A percentile compares a stretch with the other conserved stretches of the same genome.
phyloP scores from a whole-genome alignment of 1,284 basidiomycete genomes.

The Sutorius eximius region DNA sequence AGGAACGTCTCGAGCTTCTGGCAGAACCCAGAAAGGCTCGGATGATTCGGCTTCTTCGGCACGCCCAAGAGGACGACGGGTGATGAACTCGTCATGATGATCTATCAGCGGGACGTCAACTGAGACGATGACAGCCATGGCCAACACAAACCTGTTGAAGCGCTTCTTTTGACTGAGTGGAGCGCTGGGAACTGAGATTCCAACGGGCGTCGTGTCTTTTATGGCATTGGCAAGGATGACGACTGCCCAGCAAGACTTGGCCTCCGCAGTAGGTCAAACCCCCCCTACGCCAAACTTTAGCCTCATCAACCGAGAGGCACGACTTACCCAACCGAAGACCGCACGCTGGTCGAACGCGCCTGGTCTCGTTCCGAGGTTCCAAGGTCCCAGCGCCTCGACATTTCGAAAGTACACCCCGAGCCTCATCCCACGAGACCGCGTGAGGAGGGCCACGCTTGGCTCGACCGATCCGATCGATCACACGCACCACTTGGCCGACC shows the following conservation, averaged over 20 bases:
- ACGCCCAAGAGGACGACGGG: slow-evolving; percentile 32
- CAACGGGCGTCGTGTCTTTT: background rate
- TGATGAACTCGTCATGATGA: slow-evolving; percentile 21
- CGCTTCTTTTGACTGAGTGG: background rate
- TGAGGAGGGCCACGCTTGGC: background rate
- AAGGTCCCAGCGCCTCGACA: background rate
- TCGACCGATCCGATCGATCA: background rate
- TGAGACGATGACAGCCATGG: background rate
- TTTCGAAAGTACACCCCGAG: background rate
- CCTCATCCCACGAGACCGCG: background rate
- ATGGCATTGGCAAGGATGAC: background rate
- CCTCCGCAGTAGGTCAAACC: background rate
- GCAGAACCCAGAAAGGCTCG: slow-evolving; percentile 36
- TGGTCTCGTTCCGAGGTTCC: background rate
- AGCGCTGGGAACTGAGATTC: background rate
- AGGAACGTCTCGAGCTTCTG: slow-evolving; percentile 37
- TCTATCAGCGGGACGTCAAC: background rate
- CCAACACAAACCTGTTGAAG: slow-evolving; percentile 5
- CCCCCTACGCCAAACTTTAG: too few relatives aligned
- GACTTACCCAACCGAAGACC: too few relatives aligned
- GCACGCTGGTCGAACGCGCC: too few relatives aligned
- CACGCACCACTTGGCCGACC: background rate
- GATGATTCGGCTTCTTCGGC: slow-evolving; percentile 22
- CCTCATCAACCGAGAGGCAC: background rate
- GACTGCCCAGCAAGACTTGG: background rate